phyloP scores from a whole-genome alignment of 106 monocot species.

The Agapanthus africanus region DNA sequence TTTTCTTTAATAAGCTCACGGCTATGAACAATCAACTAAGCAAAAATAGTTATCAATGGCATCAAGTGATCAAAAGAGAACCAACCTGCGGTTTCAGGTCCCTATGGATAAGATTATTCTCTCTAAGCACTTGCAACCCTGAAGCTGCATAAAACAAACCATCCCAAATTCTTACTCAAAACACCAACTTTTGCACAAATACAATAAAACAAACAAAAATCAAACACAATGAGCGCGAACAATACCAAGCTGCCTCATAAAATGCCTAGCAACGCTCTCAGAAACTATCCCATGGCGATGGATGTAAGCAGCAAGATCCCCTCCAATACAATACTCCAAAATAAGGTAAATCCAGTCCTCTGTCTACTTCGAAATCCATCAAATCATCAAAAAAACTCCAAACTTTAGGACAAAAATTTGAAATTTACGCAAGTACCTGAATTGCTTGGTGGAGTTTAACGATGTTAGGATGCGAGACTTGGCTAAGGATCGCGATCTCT shows the following conservation, averaged over 20 bases:
- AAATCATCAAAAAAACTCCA: background rate
- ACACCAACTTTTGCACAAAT: background rate
- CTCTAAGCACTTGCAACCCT: conserved; percentile 19
- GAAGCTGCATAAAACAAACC: conserved; percentile 8
- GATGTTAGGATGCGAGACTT: conserved; percentile 30
- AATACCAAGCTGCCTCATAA: conserved; percentile 33
- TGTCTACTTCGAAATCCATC: conserved; percentile 5
- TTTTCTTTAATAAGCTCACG: too few relatives aligned
- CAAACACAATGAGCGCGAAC: background rate
- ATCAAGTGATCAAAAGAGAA: too few relatives aligned
- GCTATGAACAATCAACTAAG: background rate
- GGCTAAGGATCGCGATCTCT: conserved; percentile 24
- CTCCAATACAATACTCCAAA: conserved; percentile 29
- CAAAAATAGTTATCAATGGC: background rate
- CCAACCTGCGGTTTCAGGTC: conserved; percentile 33
- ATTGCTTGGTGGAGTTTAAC: conserved; percentile 16
- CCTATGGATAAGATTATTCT: conserved; percentile 27
- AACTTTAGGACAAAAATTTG: background rate
- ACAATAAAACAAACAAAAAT: background rate
- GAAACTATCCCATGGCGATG: conserved; percentile 12
- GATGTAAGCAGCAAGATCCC: conserved; percentile 21
- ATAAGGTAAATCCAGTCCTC: conserved; percentile 22
- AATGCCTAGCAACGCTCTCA: conserved; percentile 20
- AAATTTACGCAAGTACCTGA: conserved; percentile 12
- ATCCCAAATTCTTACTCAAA: background rate